Evolutionary conservation across 2,329 filamentous ascomycete species (phyloP).

Genomic region (Penicillium sp.): DNA sequence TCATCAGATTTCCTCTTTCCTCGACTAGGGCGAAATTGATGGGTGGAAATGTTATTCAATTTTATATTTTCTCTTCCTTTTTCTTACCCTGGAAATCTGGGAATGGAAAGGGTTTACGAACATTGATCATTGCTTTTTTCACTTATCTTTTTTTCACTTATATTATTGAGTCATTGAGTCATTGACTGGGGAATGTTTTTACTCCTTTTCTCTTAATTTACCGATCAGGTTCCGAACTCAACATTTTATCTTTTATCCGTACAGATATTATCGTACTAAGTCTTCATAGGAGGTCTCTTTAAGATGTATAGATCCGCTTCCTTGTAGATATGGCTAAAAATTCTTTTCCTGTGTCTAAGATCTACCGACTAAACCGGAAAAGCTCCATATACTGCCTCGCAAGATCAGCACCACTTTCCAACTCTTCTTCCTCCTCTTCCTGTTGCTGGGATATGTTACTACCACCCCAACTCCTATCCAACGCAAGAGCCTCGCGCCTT

Average conservation of each 20-base stretch:
- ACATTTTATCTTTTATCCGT: background rate
- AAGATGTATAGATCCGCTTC: too few relatives aligned
- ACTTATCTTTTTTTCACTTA: background rate
- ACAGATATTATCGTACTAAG: background rate
- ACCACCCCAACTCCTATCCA: constrained; percentile 12
- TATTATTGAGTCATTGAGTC: background rate
- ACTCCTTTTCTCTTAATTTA: background rate
- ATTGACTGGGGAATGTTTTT: background rate
- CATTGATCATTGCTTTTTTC: background rate
- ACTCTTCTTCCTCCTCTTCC: constrained; percentile 25
- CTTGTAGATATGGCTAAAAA: background rate
- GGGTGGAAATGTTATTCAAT: background rate
- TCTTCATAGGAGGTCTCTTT: too few relatives aligned
- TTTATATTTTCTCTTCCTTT: background rate
- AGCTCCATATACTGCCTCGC: constrained; percentile 46
- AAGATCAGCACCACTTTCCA: constrained; percentile 36
- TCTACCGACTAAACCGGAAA: constrained; percentile 38
- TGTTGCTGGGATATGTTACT: background rate
- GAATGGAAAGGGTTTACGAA: background rate
- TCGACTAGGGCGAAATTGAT: background rate
- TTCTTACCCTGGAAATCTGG: constrained; percentile 1
- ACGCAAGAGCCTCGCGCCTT: constrained; percentile 9
- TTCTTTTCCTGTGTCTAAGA: background rate
- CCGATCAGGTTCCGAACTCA: background rate
- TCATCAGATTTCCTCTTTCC: background rate